Conservation (phyloP, 768 basidiomycete species). For the Neoboletus brunneissimus region DNA sequence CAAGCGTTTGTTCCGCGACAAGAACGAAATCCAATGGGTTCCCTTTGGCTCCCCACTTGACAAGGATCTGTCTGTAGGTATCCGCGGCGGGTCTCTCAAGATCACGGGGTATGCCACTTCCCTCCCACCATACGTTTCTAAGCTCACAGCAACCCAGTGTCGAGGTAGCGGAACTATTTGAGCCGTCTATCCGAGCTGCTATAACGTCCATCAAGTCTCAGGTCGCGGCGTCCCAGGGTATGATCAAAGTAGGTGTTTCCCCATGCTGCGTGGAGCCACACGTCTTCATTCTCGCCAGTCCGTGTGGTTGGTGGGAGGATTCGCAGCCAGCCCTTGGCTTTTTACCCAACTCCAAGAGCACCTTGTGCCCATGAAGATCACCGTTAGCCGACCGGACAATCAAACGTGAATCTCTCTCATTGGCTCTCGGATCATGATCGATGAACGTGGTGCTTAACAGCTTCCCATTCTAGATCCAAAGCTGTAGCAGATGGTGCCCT, state of each 20-base stretch:
- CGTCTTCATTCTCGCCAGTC: conserved; percentile 43
- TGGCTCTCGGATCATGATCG: neutral
- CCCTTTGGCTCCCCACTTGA: conserved; percentile 77
- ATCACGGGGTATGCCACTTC: conserved; percentile 55
- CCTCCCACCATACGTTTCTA: conserved; percentile 7
- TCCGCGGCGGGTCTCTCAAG: conserved; percentile 69
- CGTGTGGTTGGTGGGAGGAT: conserved; percentile 82
- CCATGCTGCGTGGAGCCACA: neutral
- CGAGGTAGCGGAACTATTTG: conserved; percentile 70
- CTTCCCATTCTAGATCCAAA: conserved; percentile 56
- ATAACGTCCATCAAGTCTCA: conserved; percentile 66
- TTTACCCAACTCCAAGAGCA: conserved; percentile 73
- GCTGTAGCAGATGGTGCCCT: conserved; percentile 83
- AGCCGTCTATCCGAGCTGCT: conserved; percentile 76
- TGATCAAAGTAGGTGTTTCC: conserved; percentile 51
- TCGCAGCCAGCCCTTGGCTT: conserved; percentile 80
- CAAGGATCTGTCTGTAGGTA: conserved; percentile 67
- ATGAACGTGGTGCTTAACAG: conserved; percentile 3
- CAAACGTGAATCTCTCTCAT: conserved; percentile 56
- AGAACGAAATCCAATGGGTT: conserved; percentile 65
- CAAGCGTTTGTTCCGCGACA: conserved; percentile 72
- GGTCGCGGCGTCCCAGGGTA: conserved; percentile 63
- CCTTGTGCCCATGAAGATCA: conserved; percentile 51
- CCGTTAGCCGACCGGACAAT: conserved; percentile 72
- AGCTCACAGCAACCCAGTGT: conserved; percentile 20